Conservation (phyloP, 176 grass and related monocot species). For the Triticum aestivum region IWGSC_CS_RefSeq_v2.1 NC_057814.1:454617061-454617560, state of each 20-base stretch:
- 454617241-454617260: slow-evolving; percentile 18
- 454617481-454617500: slow-evolving; percentile 97
- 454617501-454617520: slow-evolving; percentile 60
- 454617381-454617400: slow-evolving; percentile 60
- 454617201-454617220: background rate
- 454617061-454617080: slow-evolving; percentile 97
- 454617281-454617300: slow-evolving; percentile 34
- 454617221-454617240: slow-evolving; percentile 10
- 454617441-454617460: slow-evolving; percentile 97
- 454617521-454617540: slow-evolving; percentile 9
- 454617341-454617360: background rate
- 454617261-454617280: slow-evolving; percentile 10
- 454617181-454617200: background rate
- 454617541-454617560: background rate
- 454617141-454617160: background rate
- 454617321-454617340: background rate
- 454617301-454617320: slow-evolving; percentile 27
- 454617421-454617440: slow-evolving; percentile 97
- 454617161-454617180: slow-evolving; percentile 14
- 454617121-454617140: background rate
- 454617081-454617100: slow-evolving; percentile 96
- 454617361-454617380: slow-evolving; percentile 5
- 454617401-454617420: slow-evolving; percentile 95
- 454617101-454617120: slow-evolving; percentile 71
- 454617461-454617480: slow-evolving; percentile 96